Evolutionary conservation across 352 stramenopile genomes (phyloP), one percentile per base, ranked within the genome.

Genomic region (Phytophthora palmivora): DNA sequence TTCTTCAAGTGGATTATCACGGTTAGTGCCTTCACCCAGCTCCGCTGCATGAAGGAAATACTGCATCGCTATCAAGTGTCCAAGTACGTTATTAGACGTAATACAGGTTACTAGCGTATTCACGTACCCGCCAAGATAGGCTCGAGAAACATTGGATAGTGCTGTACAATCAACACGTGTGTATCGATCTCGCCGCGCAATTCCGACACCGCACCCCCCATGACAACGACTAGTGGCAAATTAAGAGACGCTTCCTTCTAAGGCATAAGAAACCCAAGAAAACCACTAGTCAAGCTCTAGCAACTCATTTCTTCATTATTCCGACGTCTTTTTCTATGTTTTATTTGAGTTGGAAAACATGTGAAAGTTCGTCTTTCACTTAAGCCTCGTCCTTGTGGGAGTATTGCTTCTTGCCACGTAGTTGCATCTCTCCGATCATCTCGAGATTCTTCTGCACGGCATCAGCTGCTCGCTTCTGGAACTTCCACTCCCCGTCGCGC

Each of bases 371-470:
- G 2, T 16, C 6, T 28, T 28, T n/a, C 33, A 19, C 28, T 70
- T 68, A 81, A 15, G 70, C 63, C 45, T 79, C 74, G 50, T 88
- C 80, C 65, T 88, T 81, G 68, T 80, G 77, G 39, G 82, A 67
- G 67, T 95, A 95, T 67, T 91, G 84, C 82, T 95, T 95, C 82
- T 95, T 95, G 67, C 86, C 86, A 38, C 84, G 84, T 42, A 95
- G 70, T 60, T 95, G 86, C 86, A 95, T 95, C 69, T 95, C 86
- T 22, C 80, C 86, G 57, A 95, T 91, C 78, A 93, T 91, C 70
- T 95, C 86, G 62, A 95, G 74, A 70, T 95, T 93, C 74, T 95
- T 95, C 72, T 95, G 86, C 70, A 95, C 81, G 37, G 84, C 74
- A 33, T 95, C 79, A 48, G 82, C 85, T 64, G 68, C 62, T 38